Base-by-base conservation (phyloP, 163 green algal species). In the Coccomyxa subellipsoidea region DNA sequence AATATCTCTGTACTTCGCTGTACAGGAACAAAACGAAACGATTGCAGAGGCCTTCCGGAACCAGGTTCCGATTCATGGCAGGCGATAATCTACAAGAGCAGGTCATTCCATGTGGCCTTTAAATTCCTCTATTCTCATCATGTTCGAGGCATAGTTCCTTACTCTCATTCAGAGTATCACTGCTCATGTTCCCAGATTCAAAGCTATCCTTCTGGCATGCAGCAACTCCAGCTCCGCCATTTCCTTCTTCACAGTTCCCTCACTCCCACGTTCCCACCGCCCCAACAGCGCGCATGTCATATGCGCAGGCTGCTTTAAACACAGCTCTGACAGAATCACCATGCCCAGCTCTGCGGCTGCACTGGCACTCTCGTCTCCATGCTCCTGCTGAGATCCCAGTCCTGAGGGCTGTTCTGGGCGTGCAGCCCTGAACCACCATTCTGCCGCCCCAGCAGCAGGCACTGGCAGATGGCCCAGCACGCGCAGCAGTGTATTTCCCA, bases 401-500 rank as follows among this genome's bases (percentile, higher is more conserved):
- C 3, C 3, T 59, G 47, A 59, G 21, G 3, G 47, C 47, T 59
- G 47, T 27, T 59, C 47, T 27, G 47, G 5, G 47, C 47, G 23
- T 5, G 47, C 47, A 59, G 47, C 47, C 23, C 47, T 59, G 47
- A 59, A 59, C 47, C 47, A 59, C 47, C 21, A 59, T 59, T 12
- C 47, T 1, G 47, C 3, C 5, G 47, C 47, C 23, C 47, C 47
- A 59, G 47, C 47, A 2, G 21, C 47, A 59, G 47, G 47, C 66
- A 73, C 1, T 8, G 21, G 31, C 31, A 77, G 70, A 9, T 47
- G 70, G 70, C 34, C 32, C 32, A 77, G 32, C 31, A 77, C 21
- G 32, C 70, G 70, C 70, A 77, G 70, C 70, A 77, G 70, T 27
- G 70, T 77, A 23, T 77, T 77, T 3, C 70, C 70, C 32, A 77